Percentiles rank a stretch among this genome's conserved stretches.
phyloP scores from a whole-genome alignment of 1,284 basidiomycete species.

The Tilletiopsis washingtonensis region DNA sequence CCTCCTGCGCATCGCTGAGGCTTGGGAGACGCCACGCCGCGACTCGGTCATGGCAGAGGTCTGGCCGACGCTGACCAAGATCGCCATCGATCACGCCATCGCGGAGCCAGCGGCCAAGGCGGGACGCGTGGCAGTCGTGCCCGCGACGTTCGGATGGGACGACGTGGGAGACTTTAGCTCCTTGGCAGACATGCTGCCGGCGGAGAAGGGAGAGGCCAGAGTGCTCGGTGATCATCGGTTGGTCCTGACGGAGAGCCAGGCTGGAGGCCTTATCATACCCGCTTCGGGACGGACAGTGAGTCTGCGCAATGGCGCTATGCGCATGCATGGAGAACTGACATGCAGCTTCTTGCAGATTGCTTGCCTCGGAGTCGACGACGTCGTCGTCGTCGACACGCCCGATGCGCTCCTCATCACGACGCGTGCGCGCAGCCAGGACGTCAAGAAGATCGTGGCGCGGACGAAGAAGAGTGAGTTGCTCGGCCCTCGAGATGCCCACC shows the following conservation, averaged over 20 bases:
- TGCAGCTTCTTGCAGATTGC: constrained; percentile 21
- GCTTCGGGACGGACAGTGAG: constrained; percentile 5
- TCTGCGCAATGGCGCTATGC: background rate
- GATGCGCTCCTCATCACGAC: constrained; percentile 45
- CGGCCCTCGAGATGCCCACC: no score
- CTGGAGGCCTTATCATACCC: constrained; percentile 39
- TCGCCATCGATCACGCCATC: constrained; percentile 47
- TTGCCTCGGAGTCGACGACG: constrained; percentile 46
- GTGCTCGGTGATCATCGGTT: constrained; percentile 39
- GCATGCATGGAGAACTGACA: background rate
- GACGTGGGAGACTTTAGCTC: constrained; percentile 46
- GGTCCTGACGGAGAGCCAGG: constrained; percentile 43
- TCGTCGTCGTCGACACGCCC: constrained; percentile 45
- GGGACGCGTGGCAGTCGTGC: constrained; percentile 44
- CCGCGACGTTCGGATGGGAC: constrained; percentile 47
- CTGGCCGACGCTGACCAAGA: constrained; percentile 44
- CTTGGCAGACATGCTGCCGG: constrained; percentile 43
- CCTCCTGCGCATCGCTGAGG: constrained; percentile 32
- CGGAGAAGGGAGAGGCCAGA: constrained; percentile 44
- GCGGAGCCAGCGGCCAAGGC: constrained; percentile 44
- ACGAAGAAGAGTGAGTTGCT: constrained; percentile 39
- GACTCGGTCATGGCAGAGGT: constrained; percentile 22
- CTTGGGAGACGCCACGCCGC: constrained; percentile 33
- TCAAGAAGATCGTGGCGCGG: constrained; percentile 45
- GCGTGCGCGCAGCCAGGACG: constrained; percentile 42